Evolutionary conservation across 2,329 filamentous ascomycete species (phyloP).

Genomic region (Talaromyces rugulosus): DNA sequence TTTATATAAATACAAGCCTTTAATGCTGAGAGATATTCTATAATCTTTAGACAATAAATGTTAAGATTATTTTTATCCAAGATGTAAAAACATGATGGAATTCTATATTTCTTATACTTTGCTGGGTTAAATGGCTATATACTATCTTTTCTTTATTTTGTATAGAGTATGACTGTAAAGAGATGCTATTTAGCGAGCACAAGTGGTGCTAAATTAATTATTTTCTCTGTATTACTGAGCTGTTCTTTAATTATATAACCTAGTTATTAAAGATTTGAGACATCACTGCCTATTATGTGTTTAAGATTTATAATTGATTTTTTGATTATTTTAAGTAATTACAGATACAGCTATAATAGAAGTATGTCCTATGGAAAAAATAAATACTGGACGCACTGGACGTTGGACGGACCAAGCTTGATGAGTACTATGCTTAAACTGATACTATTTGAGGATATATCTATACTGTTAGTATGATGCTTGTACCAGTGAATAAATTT

Average conservation of each 20-base stretch:
- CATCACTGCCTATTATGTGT: conserved; percentile 15
- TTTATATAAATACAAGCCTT: conserved; percentile 15
- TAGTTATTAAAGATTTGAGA: conserved; percentile 15
- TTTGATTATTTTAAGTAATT: conserved; percentile 15
- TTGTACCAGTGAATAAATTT: conserved; percentile 14
- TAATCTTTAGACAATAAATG: conserved; percentile 10
- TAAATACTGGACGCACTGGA: conserved; percentile 11
- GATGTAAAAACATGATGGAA: conserved; percentile 16
- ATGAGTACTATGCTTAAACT: conserved; percentile 14
- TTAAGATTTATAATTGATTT: conserved; percentile 18
- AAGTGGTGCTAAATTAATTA: conserved; percentile 16
- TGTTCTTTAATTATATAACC: conserved; percentile 17
- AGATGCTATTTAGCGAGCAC: conserved; percentile 11
- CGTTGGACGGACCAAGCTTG: conserved; percentile 9
- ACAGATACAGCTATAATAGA: conserved; percentile 10
- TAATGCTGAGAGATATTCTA: conserved; percentile 14
- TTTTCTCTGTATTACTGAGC: conserved; percentile 17
- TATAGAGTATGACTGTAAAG: not conserved
- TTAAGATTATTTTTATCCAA: conserved; percentile 15
- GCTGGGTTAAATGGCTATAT: conserved; percentile 12
- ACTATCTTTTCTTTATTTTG: not conserved
- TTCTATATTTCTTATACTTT: conserved; percentile 18
- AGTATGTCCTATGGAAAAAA: conserved; percentile 14
- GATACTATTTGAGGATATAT: conserved; percentile 13
- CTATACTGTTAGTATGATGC: conserved; percentile 16